Base-by-base conservation (phyloP, 441 rosid genomes). In the Hypseocharis bilobata region DNA sequence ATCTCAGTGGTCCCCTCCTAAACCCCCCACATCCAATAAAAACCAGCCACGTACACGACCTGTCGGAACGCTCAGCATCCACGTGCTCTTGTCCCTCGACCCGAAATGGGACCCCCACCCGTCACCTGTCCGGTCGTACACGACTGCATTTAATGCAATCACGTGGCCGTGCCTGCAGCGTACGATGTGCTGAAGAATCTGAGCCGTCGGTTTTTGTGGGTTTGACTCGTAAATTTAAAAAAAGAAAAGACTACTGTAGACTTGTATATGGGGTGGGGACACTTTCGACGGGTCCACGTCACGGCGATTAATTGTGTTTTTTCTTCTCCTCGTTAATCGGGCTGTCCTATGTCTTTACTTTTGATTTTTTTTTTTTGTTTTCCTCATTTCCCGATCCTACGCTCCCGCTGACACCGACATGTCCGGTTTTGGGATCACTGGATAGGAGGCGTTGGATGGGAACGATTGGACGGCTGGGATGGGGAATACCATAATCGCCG, bases 31-130 rank as follows among this genome's bases (percentile, higher is more conserved):
- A n/a, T n/a, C 52, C 52, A 45, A 45, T 45, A 20, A 45, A 3
- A 16, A 0, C 22, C 6, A 0, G 52, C 52, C 52, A 45, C 47
- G 47, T 42, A 3, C 3, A 0, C 17, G 0, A 19, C 52, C 52
- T n/a, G 3, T 45, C n/a, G n/a, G n/a, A n/a, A n/a, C n/a, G n/a
- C n/a, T n/a, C 52, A 45, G 52, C 13, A 1, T 20, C 55, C 22
- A 49, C 55, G 55, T 49, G 55, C 25, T 20, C 55, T 49, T 49
- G 55, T 49, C 26, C 20, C 52, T n/a, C n/a, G n/a, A n/a, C n/a
- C n/a, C n/a, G n/a, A n/a, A n/a, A n/a, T n/a, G n/a, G n/a, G n/a
- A n/a, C n/a, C n/a, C n/a, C n/a, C n/a, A n/a, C n/a, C n/a, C n/a
- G n/a, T n/a, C n/a, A n/a, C n/a, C n/a, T n/a, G n/a, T n/a, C n/a